Evolutionary conservation across 148 eudicot genomes (phyloP).

Genomic region (Vaccinium vitisidaea): DNA sequence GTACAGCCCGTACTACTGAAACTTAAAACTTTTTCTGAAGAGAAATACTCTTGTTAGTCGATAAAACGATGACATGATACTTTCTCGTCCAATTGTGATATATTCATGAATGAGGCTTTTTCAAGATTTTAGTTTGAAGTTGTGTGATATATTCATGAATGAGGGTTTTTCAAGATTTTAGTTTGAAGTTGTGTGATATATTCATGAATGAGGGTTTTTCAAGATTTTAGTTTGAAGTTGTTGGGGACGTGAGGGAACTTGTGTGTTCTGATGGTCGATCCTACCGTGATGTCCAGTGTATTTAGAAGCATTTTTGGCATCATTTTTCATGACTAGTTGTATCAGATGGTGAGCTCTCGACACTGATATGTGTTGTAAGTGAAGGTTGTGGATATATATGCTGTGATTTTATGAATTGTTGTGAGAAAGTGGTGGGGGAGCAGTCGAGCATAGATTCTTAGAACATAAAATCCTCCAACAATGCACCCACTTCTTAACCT

Average conservation of each 20-base stretch:
- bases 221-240: neutral
- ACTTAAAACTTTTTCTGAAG: neutral
- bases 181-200: no score
- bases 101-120: no score
- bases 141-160: no score
- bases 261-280: neutral
- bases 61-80: neutral
- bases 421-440: neutral
- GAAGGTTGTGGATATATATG: neutral
- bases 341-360: neutral
- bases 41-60: neutral
- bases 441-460: neutral
- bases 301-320: neutral
- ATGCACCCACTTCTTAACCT: neutral
- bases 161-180: no score
- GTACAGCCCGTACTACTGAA: constrained; percentile 58
- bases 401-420: neutral
- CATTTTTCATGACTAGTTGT: neutral
- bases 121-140: no score
- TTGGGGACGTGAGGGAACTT: neutral
- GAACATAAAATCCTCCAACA: neutral
- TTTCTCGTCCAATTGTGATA: no score
- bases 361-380: neutral
- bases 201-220: neutral
- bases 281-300: neutral